Base-by-base conservation (phyloP, 2,329 filamentous ascomycete species). In the Elsinoe necatrix region DNA sequence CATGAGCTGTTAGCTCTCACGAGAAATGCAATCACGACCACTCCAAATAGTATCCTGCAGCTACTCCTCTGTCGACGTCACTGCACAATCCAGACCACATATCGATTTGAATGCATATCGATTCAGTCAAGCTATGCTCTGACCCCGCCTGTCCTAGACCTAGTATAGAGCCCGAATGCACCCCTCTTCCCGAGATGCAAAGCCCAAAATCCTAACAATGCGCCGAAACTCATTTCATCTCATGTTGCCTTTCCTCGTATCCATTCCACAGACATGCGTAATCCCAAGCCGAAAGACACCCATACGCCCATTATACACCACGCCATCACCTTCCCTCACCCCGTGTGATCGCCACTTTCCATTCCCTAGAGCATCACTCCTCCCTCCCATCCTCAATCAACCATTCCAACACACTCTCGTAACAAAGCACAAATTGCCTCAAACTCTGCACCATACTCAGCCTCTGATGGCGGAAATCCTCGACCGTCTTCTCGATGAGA, bases 361-460 rank as follows among this genome's bases (percentile, higher is more conserved):
- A 29, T 9, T 29, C 27, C 27, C 27, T 9, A 29, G 27, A 9
- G 27, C 27, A 29, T 45, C 41, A 45, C 41, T 45, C 41, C 31
- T 52, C 55, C 41, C 27, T 35, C 41, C 61, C 60, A 62, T 77
- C 72, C 63, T 75, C 71, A 9, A 77, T 76, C 25, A 93, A 71
- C 90, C 92, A 98, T 71, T 97, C 92, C 56, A 95, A 74, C 5
- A 97, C 80, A 39, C 88, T 95, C 74, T 98, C 93, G 70, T 98
- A 98, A 71, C 93, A 98, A 31, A 98, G 81, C 51, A 96, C 92
- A 72, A 87, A 97, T 69, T 98, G 93, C 59, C 89, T 79, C 58
- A 97, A 74, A 65, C 87, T 96, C 72, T 97, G 93, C 42, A 98
- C 92, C 91, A 97, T 98, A 71, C 90, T 96, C 18, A 96, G 73